Evolutionary conservation across 2,329 filamentous ascomycete species (phyloP), one percentile per base, ranked within the genome.

Genomic region (Trichoderma guizhouense): DNA sequence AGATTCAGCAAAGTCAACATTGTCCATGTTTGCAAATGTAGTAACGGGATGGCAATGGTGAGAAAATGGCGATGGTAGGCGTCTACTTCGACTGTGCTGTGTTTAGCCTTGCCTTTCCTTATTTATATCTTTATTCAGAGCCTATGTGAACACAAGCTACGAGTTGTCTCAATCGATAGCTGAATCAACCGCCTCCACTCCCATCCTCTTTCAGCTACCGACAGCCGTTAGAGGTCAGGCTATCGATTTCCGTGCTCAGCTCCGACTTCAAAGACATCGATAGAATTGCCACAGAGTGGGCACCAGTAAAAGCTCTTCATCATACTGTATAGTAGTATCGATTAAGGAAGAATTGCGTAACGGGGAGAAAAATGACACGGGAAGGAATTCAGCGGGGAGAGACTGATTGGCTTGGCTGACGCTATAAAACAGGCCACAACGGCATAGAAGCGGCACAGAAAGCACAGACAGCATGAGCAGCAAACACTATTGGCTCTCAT

Each of bases 151-250:
- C 39, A 43, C 39, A 43, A 43, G 18, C 18, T 43, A 1, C 7
- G 7, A n/a, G 15, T 18, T 9, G 0, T 0, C 7, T 43, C 1
- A 18, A n/a, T n/a, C 39, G 1, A n/a, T n/a, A 9, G 39, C 39
- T 43, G 39, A 43, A 43, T n/a, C 9, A n/a, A 18, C 15, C 18
- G 7, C 39, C 39, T 43, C 39, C 39, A 1, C 39, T 43, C 39
- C 5, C 39, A 43, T n/a, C 39, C 39, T 0, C 15, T 43, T 43
- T 43, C 39, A 43, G 15, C 15, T 43, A 43, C 15, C 7, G 39
- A 8, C 18, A n/a, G 39, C 39, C 39, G 15, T 43, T 43, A 9
- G 39, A n/a, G 15, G 39, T 43, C 39, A 43, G 39, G 39, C 39
- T 43, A 43, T n/a, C 39, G 39, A 43, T n/a, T 43, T 9, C 15